Percentiles rank a stretch among this genome's conserved stretches.
phyloP scores from a whole-genome alignment of 116 monocot species.

The Posidonia oceanica region DNA sequence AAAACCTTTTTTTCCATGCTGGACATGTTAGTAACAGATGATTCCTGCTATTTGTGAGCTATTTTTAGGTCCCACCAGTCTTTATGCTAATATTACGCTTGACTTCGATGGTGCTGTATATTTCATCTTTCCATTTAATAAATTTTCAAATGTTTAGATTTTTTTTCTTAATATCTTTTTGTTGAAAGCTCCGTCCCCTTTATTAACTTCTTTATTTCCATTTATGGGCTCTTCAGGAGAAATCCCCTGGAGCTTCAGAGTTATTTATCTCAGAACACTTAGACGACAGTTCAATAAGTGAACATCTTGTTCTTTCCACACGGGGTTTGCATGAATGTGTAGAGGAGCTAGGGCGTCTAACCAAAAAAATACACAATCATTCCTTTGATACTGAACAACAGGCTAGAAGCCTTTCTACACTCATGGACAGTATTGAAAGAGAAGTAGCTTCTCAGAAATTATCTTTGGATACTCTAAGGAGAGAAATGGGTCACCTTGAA shows the following conservation, averaged over 20 bases:
- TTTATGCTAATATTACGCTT: no score
- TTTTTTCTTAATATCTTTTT: neutral
- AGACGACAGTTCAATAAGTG: conserved; percentile 23
- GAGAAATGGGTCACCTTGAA: conserved; percentile 26
- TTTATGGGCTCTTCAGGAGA: conserved; percentile 21
- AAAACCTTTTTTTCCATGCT: no score
- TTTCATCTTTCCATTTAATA: no score
- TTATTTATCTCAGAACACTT: conserved; percentile 18
- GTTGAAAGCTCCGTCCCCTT: neutral
- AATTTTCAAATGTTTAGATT: no score
- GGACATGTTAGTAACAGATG: no score
- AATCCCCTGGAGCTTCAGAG: conserved; percentile 10
- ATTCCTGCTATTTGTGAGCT: no score
- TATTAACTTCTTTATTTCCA: neutral
- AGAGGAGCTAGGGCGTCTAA: conserved; percentile 28
- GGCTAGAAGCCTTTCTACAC: conserved; percentile 14
- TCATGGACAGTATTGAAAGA: conserved; percentile 30
- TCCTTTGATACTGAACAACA: conserved; percentile 35
- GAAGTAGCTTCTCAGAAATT: conserved; percentile 25
- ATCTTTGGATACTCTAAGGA: conserved; percentile 37
- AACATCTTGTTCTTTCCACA: conserved; percentile 25
- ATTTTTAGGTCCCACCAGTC: no score
- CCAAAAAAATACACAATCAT: conserved; percentile 31
- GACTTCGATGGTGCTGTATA: no score
- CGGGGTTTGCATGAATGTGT: conserved; percentile 28